phyloP scores from a whole-genome alignment of 2,329 filamentous ascomycete species.

The Emergomyces orientalis region DNA sequence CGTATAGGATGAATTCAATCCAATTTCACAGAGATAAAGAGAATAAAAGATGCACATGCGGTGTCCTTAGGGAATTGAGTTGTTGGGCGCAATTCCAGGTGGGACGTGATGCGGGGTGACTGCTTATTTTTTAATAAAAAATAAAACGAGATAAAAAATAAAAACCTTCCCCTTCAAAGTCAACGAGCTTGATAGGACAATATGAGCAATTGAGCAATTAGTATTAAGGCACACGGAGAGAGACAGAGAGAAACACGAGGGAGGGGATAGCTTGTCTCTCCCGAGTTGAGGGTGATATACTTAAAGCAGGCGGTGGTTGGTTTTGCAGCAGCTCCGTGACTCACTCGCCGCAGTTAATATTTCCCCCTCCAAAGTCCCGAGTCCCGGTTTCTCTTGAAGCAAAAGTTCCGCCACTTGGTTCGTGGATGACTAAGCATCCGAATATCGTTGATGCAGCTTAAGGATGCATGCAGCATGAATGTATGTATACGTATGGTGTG shows the following conservation, averaged over 20 bases:
- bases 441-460: no score
- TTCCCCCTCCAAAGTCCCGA: no score
- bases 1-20: not conserved
- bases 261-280: not conserved
- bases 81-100: not conserved
- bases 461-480: no score
- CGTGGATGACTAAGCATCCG: no score
- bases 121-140: not conserved
- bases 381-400: no score
- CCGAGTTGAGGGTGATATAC: no score
- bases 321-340: not conserved
- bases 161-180: no score
- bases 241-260: not conserved
- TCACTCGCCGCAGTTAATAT: no score
- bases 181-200: no score
- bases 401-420: no score
- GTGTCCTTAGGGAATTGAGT: not conserved
- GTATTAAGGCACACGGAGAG: not conserved
- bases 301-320: no score
- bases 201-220: not conserved
- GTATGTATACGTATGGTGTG: not conserved
- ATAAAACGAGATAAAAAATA: no score
- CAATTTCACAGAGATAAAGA: not conserved
- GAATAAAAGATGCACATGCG: not conserved
- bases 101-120: not conserved